Conservation (phyloP, 768 basidiomycete species). For the Tubosaeta sp. region DNA sequence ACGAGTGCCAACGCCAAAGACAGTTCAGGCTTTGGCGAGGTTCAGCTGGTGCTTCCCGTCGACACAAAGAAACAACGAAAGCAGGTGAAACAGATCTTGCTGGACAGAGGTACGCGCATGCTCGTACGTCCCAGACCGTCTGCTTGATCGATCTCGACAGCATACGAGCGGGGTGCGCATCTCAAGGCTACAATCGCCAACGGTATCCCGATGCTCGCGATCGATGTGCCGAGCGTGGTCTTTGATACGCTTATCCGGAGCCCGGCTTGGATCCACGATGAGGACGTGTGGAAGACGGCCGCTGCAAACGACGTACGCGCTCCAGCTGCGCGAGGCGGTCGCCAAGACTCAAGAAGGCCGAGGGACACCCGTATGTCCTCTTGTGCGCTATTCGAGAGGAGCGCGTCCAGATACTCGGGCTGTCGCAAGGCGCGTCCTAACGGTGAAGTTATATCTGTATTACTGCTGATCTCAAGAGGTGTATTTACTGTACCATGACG, state of each 20-base stretch:
- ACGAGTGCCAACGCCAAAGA: slow-evolving; percentile 33
- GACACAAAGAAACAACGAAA: slow-evolving; percentile 75
- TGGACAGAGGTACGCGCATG: slow-evolving; percentile 53
- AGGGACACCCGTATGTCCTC: slow-evolving; percentile 59
- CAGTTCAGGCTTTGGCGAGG: slow-evolving; percentile 35
- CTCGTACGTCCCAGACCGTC: not conserved
- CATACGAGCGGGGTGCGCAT: slow-evolving; percentile 57
- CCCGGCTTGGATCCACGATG: slow-evolving; percentile 65
- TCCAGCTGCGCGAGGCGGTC: slow-evolving; percentile 64
- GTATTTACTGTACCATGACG: no score
- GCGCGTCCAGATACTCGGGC: slow-evolving; percentile 54
- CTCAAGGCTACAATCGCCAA: slow-evolving; percentile 56
- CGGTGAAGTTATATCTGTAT: not conserved
- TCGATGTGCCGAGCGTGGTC: slow-evolving; percentile 57
- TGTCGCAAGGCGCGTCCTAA: slow-evolving; percentile 19
- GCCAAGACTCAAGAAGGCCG: slow-evolving; percentile 55
- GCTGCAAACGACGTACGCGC: slow-evolving; percentile 56
- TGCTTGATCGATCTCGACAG: slow-evolving; percentile 30
- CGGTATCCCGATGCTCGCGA: slow-evolving; percentile 64
- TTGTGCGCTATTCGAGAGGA: slow-evolving; percentile 70
- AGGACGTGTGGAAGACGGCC: slow-evolving; percentile 65
- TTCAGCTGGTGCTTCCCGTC: slow-evolving; percentile 62
- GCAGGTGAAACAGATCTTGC: slow-evolving; percentile 62
- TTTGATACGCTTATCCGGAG: slow-evolving; percentile 62
- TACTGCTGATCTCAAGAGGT: not conserved